Base-by-base conservation (phyloP, 441 rosid genomes). In the Viola pubescens region DNA sequence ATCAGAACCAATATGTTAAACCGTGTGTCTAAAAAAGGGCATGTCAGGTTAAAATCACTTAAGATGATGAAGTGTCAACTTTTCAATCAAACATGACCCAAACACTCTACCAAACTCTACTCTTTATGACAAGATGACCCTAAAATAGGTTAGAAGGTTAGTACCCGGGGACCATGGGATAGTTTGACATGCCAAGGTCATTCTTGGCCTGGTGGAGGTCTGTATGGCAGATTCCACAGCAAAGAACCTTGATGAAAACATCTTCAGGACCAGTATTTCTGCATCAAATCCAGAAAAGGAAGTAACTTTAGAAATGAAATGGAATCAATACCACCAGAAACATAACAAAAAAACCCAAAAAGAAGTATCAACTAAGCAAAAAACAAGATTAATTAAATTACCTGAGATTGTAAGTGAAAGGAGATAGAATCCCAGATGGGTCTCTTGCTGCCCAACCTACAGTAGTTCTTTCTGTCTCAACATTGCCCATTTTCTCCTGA, bases 111-210 rank as follows among this genome's bases (percentile, higher is more conserved):
- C 34, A 26, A 26, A 47, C 4, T 6, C 10, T 2, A 19, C 9
- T 2, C 10, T 1, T 11, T 8, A 43, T 10, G 12, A 11, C 10
- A 6, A 11, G 6, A n/a, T 0, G 3, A 10, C 26, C 26, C 26
- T 19, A 19, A 19, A 19, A 19, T 19, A 19, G 26, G 26, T 19
- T 8, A 1, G 37, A 39, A 7, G 40, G 4, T 13, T n/a, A 51
- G 41, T 88, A 92, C 98, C 98, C 95, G n/a, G 95, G 97, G 59
- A 92, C 77, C 72, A 87, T 61, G 1, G 98, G 97, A 59, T 87
- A 92, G 37, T 4, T 55, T 10, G 98, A 73, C 60, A 75, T 52
- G 39, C 97, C 98, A 87, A 92, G 84, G 0, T 92, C 89, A 65
- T 89, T 92, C 61, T 62, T 87, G 41, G 56, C 52, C 38, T 59